Base-by-base conservation (phyloP, 441 rosid genomes). In the Arabidopsis lyrata region DNA sequence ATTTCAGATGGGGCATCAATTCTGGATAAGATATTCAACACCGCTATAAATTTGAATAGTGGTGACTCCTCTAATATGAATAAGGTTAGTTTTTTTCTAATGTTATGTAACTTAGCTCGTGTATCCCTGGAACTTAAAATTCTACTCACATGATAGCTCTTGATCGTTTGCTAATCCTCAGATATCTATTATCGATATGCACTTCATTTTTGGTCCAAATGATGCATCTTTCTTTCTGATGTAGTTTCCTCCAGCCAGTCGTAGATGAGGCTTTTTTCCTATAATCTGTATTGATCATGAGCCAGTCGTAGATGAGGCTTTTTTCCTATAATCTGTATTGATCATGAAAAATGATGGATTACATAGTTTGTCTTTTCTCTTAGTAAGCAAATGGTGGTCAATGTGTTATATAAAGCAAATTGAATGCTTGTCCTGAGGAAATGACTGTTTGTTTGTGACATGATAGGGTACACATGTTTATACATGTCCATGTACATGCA, bases 11-110 rank as follows among this genome's bases (percentile, higher is more conserved):
- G 88, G 68, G 76, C 86, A 68, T 86, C 97, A 68, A 85, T 91
- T 79, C 88, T 93, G 55, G 96, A 90, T 78, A 90, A 87, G 84
- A 81, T 90, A 64, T 93, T 96, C 74, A 79, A 88, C 76, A 85
- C 82, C 58, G 89, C 87, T 52, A 74, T 84, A 70, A 82, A 88
- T 54, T 74, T 85, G 70, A 85, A 84, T 72, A 85, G 44, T 75
- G 81, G 78, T 56, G 87, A 74, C 75, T 68, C 91, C 65, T 75
- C 89, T 63, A 72, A 63, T 55, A 59, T 82, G 48, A 61, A 67
- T 72, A 84, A 86, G 98, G 99, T 96, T 86, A 59, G 15, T 35
- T 38, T 58, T 60, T 44, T 47, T 45, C 49, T 15, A 5, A 8
- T 47, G 16, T 61, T 9, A 34, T 41, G 29, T 48, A 56, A 61